Evolutionary conservation across 1,284 basidiomycete species (phyloP), one percentile per base, ranked within the genome.

Genomic region (Microbotryum silenes-acaulis): DNA sequence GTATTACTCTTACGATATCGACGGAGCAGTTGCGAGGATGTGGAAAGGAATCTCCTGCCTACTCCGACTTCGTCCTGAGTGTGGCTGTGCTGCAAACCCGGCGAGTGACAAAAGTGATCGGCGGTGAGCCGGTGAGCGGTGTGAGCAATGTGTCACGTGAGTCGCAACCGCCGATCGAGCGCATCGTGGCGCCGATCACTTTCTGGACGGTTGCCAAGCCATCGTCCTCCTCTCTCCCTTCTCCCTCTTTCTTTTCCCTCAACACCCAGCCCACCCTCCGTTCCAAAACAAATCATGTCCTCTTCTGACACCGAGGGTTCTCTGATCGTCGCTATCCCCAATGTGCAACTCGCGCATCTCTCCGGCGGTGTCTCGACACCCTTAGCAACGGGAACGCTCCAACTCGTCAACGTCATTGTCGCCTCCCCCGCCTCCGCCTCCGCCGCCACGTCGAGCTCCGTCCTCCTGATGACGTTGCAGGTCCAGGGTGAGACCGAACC

Each of bases 261-360:
- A 4, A 27, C 18, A 18, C 6, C 44, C 18, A 49, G 21, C 4
- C 29, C 14, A 8, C 21, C 7, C 16, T 44, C 51, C 27, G 10
- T 29, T 23, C 47, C n/a, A 45, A 18, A 25, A 9, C 37, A 25
- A 2, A 37, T 47, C 1, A 14, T 55, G 48, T 42, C 59, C 20
- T 31, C 55, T 53, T 37, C 10, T 0, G 14, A 1, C 23, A 23
- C 31, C 3, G 25, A n/a, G 18, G 37, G 31, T 31, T 50, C 33
- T 27, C 21, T 18, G 16, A 14, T 18, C 20, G 23, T 4, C 14
- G 37, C n/a, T 44, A 29, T 49, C 1, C 18, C 16, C 1, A 20
- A 21, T 16, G 57, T 54, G 21, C 16, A 53, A 23, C 33, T 63
- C n/a, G 8, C 42, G n/a, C 57, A 56, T 20, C 37, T 59, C 29